Conservation (phyloP, 129 eudicot genomes). For the Sambucus nigra region DNA sequence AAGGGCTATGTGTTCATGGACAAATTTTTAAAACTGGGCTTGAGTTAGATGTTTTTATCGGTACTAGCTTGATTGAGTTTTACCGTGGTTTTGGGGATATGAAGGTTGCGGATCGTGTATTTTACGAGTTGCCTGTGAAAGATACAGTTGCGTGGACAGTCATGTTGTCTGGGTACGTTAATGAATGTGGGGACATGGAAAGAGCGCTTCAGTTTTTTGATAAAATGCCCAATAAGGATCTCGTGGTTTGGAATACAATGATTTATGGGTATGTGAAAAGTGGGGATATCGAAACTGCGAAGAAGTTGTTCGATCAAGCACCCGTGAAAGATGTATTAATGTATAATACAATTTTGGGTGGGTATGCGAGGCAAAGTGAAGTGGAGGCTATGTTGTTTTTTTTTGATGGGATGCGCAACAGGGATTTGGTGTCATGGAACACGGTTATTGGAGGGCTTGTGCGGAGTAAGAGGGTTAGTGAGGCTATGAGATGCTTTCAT, state of each 20-base stretch:
- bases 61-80: constrained; percentile 31
- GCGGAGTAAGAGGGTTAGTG: constrained; percentile 44
- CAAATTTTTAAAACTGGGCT: constrained; percentile 48
- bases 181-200: constrained; percentile 11
- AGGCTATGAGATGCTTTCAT: constrained; percentile 40
- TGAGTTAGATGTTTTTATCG: constrained; percentile 40
- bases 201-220: constrained; percentile 26
- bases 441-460: constrained; percentile 70
- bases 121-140: constrained; percentile 16
- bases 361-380: constrained; percentile 16
- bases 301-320: constrained; percentile 30
- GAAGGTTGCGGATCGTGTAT: constrained; percentile 12
- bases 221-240: constrained; percentile 26
- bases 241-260: constrained; percentile 64
- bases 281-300: constrained; percentile 37
- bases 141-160: constrained; percentile 15
- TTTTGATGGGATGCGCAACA: constrained; percentile 36
- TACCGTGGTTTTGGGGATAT: constrained; percentile 25
- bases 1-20: constrained; percentile 76
- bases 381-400: constrained; percentile 13
- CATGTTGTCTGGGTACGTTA: constrained; percentile 14
- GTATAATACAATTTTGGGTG: constrained; percentile 18
- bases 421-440: constrained; percentile 59
- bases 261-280: constrained; percentile 37
- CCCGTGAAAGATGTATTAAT: constrained; percentile 17